These are phyloP conservation scores for Mycena albidolilacea DNA, from an alignment of 768 basidiomycete species.

Conservation along the genomic window DNA sequence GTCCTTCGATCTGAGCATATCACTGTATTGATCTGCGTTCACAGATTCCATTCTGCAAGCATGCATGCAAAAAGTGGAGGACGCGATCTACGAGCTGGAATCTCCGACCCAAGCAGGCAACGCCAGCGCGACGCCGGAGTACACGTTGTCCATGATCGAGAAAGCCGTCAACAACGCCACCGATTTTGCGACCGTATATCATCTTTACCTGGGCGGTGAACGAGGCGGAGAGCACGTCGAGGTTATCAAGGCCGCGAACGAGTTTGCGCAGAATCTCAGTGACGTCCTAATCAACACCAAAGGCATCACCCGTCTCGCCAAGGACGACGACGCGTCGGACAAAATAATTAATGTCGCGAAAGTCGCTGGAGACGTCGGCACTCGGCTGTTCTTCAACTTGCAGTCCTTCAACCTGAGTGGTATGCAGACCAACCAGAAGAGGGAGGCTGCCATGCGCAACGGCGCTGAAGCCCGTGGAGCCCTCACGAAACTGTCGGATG, in stretches of 20 bases:
- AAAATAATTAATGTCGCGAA: constrained; percentile 90
- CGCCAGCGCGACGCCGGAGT: constrained; percentile 97
- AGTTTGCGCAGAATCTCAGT: constrained; percentile 92
- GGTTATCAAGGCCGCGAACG: constrained; percentile 97
- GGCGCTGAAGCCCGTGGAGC: constrained; percentile 89
- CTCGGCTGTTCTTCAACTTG: constrained; percentile 94
- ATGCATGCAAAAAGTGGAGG: constrained; percentile 97
- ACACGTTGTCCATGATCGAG: constrained; percentile 98
- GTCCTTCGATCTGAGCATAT: constrained; percentile 13
- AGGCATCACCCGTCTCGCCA: constrained; percentile 93
- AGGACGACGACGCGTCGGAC: constrained; percentile 93
- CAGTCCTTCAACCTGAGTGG: constrained; percentile 96
- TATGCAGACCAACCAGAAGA: constrained; percentile 79
- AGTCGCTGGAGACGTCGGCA: constrained; percentile 86
- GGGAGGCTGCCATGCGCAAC: constrained; percentile 91
- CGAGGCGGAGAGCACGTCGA: constrained; percentile 95
- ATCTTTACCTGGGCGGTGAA: constrained; percentile 90
- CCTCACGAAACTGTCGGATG: constrained; percentile 87
- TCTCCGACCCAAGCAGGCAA: constrained; percentile 96
- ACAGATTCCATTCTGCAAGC: constrained; percentile 96
- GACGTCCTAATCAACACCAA: constrained; percentile 96
- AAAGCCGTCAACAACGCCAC: constrained; percentile 95
- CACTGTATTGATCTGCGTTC: constrained; percentile 34
- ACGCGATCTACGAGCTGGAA: constrained; percentile 97
- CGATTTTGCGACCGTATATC: constrained; percentile 96